Evolutionary conservation across 208 protist species (phyloP).

Genomic region (Tritrichomonas musculus): DNA sequence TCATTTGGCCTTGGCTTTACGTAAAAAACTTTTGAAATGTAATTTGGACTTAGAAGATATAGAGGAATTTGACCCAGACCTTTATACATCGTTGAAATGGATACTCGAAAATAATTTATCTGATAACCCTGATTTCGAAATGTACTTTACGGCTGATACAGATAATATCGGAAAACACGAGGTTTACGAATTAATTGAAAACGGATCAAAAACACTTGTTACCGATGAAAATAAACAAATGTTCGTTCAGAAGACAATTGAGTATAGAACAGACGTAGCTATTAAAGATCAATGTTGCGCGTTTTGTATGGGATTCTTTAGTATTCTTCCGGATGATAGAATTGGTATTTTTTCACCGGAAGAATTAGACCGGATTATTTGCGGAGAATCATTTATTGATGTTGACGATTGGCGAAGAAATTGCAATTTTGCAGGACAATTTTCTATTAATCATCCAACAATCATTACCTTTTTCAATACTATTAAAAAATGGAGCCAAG

Average conservation of each 20-base stretch:
- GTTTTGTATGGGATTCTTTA: constrained; percentile 86
- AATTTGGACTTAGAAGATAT: constrained; percentile 77
- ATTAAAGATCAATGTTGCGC: constrained; percentile 82
- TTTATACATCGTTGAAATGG: constrained; percentile 83
- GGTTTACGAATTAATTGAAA: constrained; percentile 77
- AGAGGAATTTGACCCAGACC: constrained; percentile 81
- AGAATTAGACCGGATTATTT: constrained; percentile 94
- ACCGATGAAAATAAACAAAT: constrained; percentile 89
- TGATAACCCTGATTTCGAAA: constrained; percentile 57
- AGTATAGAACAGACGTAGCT: constrained; percentile 74
- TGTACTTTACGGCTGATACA: constrained; percentile 81
- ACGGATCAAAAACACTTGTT: constrained; percentile 75
- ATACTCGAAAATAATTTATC: constrained; percentile 76
- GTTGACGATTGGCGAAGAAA: constrained; percentile 78
- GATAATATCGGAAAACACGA: constrained; percentile 77
- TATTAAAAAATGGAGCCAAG: constrained; percentile 63
- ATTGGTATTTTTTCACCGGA: constrained; percentile 83
- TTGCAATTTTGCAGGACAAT: constrained; percentile 77
- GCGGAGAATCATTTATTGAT: constrained; percentile 87
- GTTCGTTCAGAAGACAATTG: constrained; percentile 82
- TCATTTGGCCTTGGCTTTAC: constrained; percentile 90
- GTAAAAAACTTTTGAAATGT: constrained; percentile 90
- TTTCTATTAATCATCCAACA: constrained; percentile 51
- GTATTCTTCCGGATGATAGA: constrained; percentile 76
- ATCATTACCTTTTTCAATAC: constrained; percentile 93